Evolutionary conservation across 805 yeast genomes (phyloP).

Genomic region (Torulaspora gathmanii): DNA sequence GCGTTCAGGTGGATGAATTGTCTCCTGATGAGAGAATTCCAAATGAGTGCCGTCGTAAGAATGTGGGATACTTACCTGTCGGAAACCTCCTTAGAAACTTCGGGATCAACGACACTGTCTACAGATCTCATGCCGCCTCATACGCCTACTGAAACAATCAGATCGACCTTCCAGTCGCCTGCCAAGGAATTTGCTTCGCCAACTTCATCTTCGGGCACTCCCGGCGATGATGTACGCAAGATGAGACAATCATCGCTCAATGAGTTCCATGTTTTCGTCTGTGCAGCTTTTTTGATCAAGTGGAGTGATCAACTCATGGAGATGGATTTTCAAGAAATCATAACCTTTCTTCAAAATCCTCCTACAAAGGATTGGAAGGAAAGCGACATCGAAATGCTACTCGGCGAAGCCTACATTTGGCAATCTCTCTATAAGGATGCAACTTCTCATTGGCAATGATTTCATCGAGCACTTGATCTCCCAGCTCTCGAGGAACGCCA

Average conservation of each 20-base stretch:
- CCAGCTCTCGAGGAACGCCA: too few species aligned
- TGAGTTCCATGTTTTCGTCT: constrained; percentile 91
- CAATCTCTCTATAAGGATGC: constrained; percentile 89
- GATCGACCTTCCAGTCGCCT: constrained; percentile 22
- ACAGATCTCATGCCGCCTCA: constrained; percentile 18
- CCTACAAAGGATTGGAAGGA: constrained; percentile 86
- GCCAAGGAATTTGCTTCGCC: constrained; percentile 12
- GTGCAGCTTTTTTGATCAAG: constrained; percentile 91
- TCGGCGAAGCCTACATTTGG: constrained; percentile 97
- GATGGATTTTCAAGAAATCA: constrained; percentile 92
- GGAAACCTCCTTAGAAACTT: constrained; percentile 49
- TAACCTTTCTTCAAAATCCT: constrained; percentile 84
- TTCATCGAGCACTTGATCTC: background rate
- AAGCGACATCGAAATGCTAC: constrained; percentile 81
- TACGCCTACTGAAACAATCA: constrained; percentile 23
- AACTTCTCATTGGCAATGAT: constrained; percentile 66
- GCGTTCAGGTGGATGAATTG: constrained; percentile 99
- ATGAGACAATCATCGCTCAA: constrained; percentile 44
- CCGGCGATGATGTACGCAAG: constrained; percentile 16
- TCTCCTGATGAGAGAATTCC: constrained; percentile 87
- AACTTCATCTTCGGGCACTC: constrained; percentile 12
- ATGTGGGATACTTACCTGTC: constrained; percentile 97
- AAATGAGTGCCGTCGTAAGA: constrained; percentile 69
- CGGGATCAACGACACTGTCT: constrained; percentile 16
- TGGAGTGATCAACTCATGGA: constrained; percentile 73